Conservation (phyloP, 805 yeast genomes). For the Metschnikowia shivogae region DNA sequence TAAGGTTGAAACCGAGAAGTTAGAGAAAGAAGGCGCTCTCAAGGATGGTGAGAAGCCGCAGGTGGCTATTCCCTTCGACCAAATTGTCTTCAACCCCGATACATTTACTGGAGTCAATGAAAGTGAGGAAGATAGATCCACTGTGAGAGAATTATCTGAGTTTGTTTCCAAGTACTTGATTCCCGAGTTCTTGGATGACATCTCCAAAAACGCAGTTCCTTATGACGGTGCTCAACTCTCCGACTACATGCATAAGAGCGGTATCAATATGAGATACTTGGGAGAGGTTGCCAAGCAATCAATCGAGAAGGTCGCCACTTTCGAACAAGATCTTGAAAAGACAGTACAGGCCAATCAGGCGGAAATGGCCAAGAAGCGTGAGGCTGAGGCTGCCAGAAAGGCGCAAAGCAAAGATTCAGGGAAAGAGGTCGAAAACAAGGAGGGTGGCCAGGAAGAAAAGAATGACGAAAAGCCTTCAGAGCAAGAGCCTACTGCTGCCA, state of each 20-base stretch:
- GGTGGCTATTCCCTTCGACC: conserved; percentile 48
- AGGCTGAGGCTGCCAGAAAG: conserved; percentile 13
- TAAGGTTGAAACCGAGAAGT: conserved; percentile 45
- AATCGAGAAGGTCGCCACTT: conserved; percentile 16
- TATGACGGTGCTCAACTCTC: conserved; percentile 78
- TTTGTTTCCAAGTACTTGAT: conserved; percentile 57
- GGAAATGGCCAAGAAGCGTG: conserved; percentile 21
- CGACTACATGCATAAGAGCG: conserved; percentile 64
- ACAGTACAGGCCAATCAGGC: conserved; percentile 26
- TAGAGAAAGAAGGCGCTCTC: conserved; percentile 34
- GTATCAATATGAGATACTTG: conserved; percentile 86
- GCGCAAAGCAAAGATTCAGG: conserved; percentile 8
- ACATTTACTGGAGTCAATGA: conserved; percentile 49
- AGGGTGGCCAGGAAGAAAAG: conserved; percentile 23
- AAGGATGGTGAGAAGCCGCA: conserved; percentile 43
- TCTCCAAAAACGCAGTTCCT: conserved; percentile 59
- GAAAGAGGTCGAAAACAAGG: conserved; percentile 9
- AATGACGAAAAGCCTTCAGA: conserved; percentile 23
- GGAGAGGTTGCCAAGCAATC: conserved; percentile 53
- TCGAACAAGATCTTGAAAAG: conserved; percentile 15
- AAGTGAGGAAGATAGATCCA: conserved; percentile 50
- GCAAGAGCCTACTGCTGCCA: conserved; percentile 30
- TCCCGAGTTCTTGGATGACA: conserved; percentile 56
- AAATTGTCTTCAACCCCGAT: conserved; percentile 74
- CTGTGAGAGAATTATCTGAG: conserved; percentile 65